Evolutionary conservation across 1,284 basidiomycete genomes (phyloP).

Genomic region (Heterobasidion irregulare): DNA sequence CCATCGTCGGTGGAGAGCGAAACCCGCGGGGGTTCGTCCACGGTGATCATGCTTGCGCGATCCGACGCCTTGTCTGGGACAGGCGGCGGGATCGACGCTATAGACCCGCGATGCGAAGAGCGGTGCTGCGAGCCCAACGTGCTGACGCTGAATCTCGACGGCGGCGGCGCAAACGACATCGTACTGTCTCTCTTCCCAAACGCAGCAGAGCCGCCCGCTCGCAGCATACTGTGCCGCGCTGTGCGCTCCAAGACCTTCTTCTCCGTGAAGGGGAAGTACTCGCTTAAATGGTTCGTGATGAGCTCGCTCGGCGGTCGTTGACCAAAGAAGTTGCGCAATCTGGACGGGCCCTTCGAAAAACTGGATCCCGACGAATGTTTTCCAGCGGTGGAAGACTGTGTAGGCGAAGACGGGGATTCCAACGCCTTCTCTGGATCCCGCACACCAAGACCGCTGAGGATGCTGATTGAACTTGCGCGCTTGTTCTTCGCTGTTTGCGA

Average conservation of each 20-base stretch:
- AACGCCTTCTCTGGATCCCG: slow-evolving; percentile 59
- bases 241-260: slow-evolving; percentile 84
- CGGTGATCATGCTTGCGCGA: slow-evolving; percentile 13
- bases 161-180: slow-evolving; percentile 26
- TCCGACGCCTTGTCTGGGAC: slow-evolving; percentile 28
- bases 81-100: slow-evolving; percentile 30
- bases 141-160: slow-evolving; percentile 62
- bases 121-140: slow-evolving; percentile 46
- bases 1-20: slow-evolving; percentile 69
- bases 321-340: slow-evolving; percentile 95
- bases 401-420: slow-evolving; percentile 28
- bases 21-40: slow-evolving; percentile 46
- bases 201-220: slow-evolving; percentile 19
- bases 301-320: slow-evolving; percentile 96
- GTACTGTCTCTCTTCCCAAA: slow-evolving; percentile 24
- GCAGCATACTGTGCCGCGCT: slow-evolving; percentile 79
- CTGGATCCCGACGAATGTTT: slow-evolving; percentile 24
- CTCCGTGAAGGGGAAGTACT: slow-evolving; percentile 94
- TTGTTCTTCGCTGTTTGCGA: slow-evolving; percentile 55
- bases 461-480: slow-evolving; percentile 88
- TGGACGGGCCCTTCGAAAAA: slow-evolving; percentile 42
- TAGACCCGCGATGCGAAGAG: slow-evolving; percentile 39
- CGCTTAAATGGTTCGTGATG: slow-evolving; percentile 92
- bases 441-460: slow-evolving; percentile 89
- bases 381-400: slow-evolving; percentile 17